Percentiles rank a stretch among this genome's conserved stretches.
Evolutionary conservation across 2,329 filamentous ascomycete genomes (phyloP).

Genomic region (Aureobasidium namibiae): DNA sequence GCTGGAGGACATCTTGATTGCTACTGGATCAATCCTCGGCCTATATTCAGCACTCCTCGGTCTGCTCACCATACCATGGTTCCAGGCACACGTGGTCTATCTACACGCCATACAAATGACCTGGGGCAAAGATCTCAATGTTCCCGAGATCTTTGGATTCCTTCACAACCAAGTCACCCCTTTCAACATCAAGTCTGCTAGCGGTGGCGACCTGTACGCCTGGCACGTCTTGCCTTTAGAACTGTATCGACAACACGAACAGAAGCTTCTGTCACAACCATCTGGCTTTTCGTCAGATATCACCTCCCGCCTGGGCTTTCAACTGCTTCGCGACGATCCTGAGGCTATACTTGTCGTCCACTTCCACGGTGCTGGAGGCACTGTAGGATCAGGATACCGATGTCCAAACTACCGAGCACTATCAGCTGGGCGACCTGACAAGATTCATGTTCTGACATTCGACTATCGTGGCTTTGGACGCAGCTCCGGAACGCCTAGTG

Average conservation of each 20-base stretch:
- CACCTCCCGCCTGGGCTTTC: conserved; percentile 50
- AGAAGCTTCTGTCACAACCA: conserved; percentile 33
- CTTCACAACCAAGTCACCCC: conserved; percentile 29
- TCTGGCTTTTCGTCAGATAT: conserved; percentile 46
- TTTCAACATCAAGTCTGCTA: conserved; percentile 37
- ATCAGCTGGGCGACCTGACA: conserved; percentile 41
- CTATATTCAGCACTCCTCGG: conserved; percentile 39
- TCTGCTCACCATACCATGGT: conserved; percentile 36
- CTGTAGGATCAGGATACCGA: conserved; percentile 47
- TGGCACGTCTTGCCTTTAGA: conserved; percentile 45
- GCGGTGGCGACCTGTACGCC: conserved; percentile 36
- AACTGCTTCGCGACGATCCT: conserved; percentile 54
- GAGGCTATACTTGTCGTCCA: conserved; percentile 56
- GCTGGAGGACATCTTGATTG: conserved; percentile 19
- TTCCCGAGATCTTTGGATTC: conserved; percentile 42
- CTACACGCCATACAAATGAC: conserved; percentile 47
- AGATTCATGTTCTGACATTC: conserved; percentile 50
- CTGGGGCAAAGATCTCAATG: conserved; percentile 45
- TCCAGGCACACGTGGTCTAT: conserved; percentile 51
- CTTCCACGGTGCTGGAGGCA: conserved; percentile 51
- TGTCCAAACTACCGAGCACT: conserved; percentile 50
- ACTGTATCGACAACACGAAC: conserved; percentile 36
- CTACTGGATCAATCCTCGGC: conserved; percentile 18
- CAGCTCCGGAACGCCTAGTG: conserved; percentile 47
- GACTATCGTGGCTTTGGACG: conserved; percentile 56